Conservation (phyloP, 306 rosid genomes). For the Sicyos baderoa region DNA sequence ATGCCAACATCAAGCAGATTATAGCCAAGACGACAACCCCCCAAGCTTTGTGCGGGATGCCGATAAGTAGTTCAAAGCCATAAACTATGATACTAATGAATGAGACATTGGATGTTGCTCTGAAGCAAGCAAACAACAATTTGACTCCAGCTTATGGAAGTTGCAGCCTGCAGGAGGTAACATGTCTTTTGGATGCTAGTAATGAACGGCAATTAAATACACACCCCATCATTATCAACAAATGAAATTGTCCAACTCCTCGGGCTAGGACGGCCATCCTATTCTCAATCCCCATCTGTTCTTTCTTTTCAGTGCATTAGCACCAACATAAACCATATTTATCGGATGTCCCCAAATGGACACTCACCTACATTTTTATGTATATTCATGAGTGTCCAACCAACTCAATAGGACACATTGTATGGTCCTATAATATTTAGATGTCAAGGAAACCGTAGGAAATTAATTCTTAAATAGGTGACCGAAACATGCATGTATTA, state of each 20-base stretch:
- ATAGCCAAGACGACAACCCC: constrained; percentile 57
- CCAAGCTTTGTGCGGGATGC: constrained; percentile 79
- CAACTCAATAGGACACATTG: too few species aligned
- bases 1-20: constrained; percentile 52
- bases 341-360: too few species aligned
- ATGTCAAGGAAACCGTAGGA: too few species aligned
- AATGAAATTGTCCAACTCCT: neutral
- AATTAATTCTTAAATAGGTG: too few species aligned
- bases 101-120: neutral
- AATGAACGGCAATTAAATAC: neutral
- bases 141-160: neutral
- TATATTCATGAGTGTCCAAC: too few species aligned
- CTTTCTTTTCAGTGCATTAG: neutral
- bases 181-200: neutral
- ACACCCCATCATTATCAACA: neutral
- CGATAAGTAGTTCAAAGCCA: constrained; percentile 45
- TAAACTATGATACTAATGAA: neutral
- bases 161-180: neutral
- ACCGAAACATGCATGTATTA: neutral
- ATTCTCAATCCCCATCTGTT: neutral
- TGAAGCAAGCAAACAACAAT: constrained; percentile 1
- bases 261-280: neutral
- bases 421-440: too few species aligned
- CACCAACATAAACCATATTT: too few species aligned
- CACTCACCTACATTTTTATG: too few species aligned